Evolutionary conservation across 768 basidiomycete genomes (phyloP), one percentile per base, ranked within the genome.

Genomic region (Pisolithus marmoratus): DNA sequence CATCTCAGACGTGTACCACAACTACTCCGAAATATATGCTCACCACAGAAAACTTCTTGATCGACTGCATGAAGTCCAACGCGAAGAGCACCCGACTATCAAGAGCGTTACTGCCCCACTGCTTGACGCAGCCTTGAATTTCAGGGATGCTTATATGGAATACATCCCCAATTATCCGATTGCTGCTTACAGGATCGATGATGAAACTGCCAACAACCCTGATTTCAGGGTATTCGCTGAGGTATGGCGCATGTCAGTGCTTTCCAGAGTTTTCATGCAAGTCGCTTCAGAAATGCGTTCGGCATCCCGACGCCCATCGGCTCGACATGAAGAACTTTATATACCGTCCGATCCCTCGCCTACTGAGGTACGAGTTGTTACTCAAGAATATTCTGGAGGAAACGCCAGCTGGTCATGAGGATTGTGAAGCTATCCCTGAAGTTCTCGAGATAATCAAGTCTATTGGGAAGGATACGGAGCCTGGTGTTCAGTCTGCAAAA

Each of bases 161-260:
- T 97, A 96, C 60, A 82, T 92, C 54, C 81, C 89, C n/a, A 85
- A 94, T 70, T 90, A 94, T 68, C 94, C 95, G 1, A 89, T 91
- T 45, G 94, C 94, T 0, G 85, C 87, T 2, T 89, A 89, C 61
- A 73, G 87, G 41, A 87, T 97, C 50, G 89, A 91, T 53, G 85
- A 93, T 27, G 94, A 96, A 71, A 84, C 87, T 77, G 83, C 77
- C 9, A 86, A 79, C 49, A 97, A 95, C 57, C 71, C 78, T 1
- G 72, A 83, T 2, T 97, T 99, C 74, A 84, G 85, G 62, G 66
- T 74, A 1, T 93, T 96, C 61, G 81, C 92, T 17, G 90, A 93
- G 53, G 91, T 90, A 59, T 48, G 80, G 46, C 24, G 5, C 29
- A 20, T 17, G n/a, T 47, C 24, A 19, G 8, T 4, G 3, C 46